These are phyloP conservation scores for Coccinonectria pachysandricola DNA, from an alignment of 2,329 filamentous ascomycete genomes.

Conservation along the genomic window DNA sequence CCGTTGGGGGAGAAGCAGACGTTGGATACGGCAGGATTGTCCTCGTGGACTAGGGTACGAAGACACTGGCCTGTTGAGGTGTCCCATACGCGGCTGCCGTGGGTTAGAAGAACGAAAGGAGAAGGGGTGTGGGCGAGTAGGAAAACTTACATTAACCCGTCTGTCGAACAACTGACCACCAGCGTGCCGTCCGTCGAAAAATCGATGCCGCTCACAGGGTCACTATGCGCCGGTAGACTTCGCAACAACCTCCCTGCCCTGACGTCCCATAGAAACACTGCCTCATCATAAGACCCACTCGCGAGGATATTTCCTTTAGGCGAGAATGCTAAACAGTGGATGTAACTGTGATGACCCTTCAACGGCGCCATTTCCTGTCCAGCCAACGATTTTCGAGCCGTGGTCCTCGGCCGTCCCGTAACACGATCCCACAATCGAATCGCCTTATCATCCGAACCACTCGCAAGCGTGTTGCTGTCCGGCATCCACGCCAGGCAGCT, in stretches of 20 bases:
- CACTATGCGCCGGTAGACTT: constrained; percentile 84
- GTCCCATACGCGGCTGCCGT: constrained; percentile 84
- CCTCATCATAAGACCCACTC: constrained; percentile 92
- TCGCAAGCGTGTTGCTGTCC: constrained; percentile 77
- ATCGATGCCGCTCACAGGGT: constrained; percentile 88
- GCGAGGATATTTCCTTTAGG: constrained; percentile 96
- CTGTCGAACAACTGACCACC: constrained; percentile 82
- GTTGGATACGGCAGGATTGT: constrained; percentile 79
- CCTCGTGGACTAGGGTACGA: constrained; percentile 89
- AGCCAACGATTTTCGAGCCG: constrained; percentile 26
- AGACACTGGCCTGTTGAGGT: constrained; percentile 91
- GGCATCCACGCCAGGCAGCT: constrained; percentile 92
- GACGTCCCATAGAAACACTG: constrained; percentile 94
- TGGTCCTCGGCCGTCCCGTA: constrained; percentile 44
- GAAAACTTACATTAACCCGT: constrained; percentile 65
- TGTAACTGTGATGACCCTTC: constrained; percentile 88
- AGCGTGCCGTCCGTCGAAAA: constrained; percentile 88
- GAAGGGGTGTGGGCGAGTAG: too few relatives aligned
- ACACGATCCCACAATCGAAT: constrained; percentile 84
- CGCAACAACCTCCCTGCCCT: constrained; percentile 80
- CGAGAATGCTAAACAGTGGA: constrained; percentile 90
- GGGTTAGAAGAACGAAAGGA: too few relatives aligned
- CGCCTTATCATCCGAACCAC: constrained; percentile 90
- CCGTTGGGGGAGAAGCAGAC: constrained; percentile 94
- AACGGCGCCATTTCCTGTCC: constrained; percentile 45